Percentiles rank a stretch among this genome's conserved stretches.
These are phyloP conservation scores for Colletotrichum destructivum DNA, from an alignment of 2,329 filamentous ascomycete species.

Conservation along the genomic window DNA sequence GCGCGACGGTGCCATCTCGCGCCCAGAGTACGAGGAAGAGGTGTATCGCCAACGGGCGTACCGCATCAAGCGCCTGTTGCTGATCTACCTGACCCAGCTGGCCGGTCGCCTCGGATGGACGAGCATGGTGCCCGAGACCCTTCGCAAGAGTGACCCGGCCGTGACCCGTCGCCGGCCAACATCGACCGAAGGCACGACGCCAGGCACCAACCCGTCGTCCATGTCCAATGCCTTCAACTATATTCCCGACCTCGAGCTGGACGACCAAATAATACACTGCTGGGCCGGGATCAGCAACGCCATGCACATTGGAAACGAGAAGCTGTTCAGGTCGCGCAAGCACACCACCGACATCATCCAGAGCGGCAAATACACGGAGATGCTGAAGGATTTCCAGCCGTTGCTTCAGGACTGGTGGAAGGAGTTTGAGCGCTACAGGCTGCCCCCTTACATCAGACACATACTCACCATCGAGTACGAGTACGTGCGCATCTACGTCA, in stretches of 20 bases:
- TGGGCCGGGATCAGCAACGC: slow-evolving; percentile 95
- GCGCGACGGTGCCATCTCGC: slow-evolving; percentile 70
- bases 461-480: slow-evolving; percentile 96
- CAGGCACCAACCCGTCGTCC: slow-evolving; percentile 71
- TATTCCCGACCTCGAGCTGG: slow-evolving; percentile 76
- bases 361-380: slow-evolving; percentile 84
- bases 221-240: slow-evolving; percentile 74
- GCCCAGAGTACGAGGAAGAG: slow-evolving; percentile 81
- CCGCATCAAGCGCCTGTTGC: slow-evolving; percentile 86
- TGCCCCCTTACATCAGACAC: slow-evolving; percentile 77
- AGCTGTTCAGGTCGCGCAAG: slow-evolving; percentile 88
- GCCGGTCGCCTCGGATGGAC: slow-evolving; percentile 93
- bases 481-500: slow-evolving; percentile 94
- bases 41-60: slow-evolving; percentile 82
- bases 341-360: slow-evolving; percentile 92
- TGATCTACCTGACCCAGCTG: slow-evolving; percentile 95
- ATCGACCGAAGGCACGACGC: slow-evolving; percentile 72
- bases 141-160: slow-evolving; percentile 72
- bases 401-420: slow-evolving; percentile 84
- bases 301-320: slow-evolving; percentile 92
- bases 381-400: slow-evolving; percentile 86
- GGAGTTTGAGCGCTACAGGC: slow-evolving; percentile 84
- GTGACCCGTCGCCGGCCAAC: slow-evolving; percentile 64
- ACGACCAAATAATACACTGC: slow-evolving; percentile 85
- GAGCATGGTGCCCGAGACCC: slow-evolving; percentile 86